Conservation (phyloP, 2,329 filamentous ascomycete species). For the Penicillium sp. region DNA sequence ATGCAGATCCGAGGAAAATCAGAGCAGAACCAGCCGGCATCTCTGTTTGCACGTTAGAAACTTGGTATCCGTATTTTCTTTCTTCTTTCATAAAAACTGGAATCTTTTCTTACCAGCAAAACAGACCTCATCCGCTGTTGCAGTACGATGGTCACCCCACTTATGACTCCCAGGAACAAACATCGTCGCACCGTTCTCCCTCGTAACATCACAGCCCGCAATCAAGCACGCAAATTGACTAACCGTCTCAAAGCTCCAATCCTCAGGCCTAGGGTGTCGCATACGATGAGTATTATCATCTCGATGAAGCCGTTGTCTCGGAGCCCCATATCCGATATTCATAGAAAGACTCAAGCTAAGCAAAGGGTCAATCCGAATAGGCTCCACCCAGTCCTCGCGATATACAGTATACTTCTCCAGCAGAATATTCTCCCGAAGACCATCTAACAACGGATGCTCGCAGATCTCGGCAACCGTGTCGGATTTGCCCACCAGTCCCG, state of each 20-base stretch:
- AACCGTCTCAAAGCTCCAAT: slow-evolving; percentile 1
- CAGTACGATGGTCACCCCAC: not conserved
- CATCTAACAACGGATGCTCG: not conserved
- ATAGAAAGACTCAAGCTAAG: slow-evolving; percentile 2
- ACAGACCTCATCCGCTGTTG: not conserved
- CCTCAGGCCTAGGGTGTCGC: not conserved
- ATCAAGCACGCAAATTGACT: slow-evolving; percentile 2
- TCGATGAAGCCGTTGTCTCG: not conserved
- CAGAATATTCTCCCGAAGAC: slow-evolving; percentile 1
- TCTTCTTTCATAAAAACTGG: no score
- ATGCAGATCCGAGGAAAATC: not conserved
- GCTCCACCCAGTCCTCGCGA: not conserved
- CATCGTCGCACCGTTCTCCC: not conserved
- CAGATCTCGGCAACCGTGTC: not conserved
- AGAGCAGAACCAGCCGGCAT: not conserved
- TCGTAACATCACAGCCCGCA: not conserved
- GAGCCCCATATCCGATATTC: slow-evolving; percentile 2
- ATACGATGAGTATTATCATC: slow-evolving; percentile 4
- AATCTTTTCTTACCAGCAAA: slow-evolving; percentile 4
- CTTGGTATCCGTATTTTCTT: not conserved
- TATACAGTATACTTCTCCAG: not conserved
- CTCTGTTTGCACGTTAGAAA: not conserved
- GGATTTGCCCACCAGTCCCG: not conserved
- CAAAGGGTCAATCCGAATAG: not conserved
- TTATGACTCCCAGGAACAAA: slow-evolving; percentile 4